phyloP scores from a whole-genome alignment of 2,329 filamentous ascomycete species.

The Hirsutella thompsonii region DNA sequence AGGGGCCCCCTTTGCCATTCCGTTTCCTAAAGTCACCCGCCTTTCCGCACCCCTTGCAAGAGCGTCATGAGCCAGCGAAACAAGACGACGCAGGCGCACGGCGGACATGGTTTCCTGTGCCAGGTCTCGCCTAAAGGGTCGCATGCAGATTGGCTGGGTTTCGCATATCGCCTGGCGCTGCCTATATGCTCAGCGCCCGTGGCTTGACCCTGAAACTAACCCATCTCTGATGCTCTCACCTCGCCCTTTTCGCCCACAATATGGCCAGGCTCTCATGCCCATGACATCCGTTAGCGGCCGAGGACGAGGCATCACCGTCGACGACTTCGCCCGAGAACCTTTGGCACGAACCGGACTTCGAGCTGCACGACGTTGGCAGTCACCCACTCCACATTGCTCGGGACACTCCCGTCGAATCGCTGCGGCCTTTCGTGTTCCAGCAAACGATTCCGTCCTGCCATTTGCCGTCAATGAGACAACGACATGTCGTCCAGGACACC shows the following conservation, averaged over 20 bases:
- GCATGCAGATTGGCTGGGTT: slow-evolving; percentile 8
- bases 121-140: slow-evolving; percentile 1
- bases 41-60: neutral
- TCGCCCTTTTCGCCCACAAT: neutral
- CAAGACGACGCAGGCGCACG: neutral
- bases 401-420: too few relatives aligned
- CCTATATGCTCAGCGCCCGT: neutral
- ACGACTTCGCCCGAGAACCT: too few relatives aligned
- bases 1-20: neutral
- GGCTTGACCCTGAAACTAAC: slow-evolving; percentile 1
- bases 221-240: neutral
- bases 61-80: neutral
- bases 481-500: too few relatives aligned
- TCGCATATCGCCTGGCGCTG: slow-evolving; percentile 2
- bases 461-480: too few relatives aligned
- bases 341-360: too few relatives aligned
- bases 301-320: too few relatives aligned
- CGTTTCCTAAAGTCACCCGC: neutral
- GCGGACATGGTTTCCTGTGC: neutral
- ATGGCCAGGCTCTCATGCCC: neutral
- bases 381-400: too few relatives aligned
- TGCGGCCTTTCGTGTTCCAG: too few relatives aligned
- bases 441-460: too few relatives aligned
- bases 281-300: too few relatives aligned
- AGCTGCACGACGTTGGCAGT: too few relatives aligned